Conservation (phyloP, 306 rosid species). For the Gleditsia sinensis region DNA sequence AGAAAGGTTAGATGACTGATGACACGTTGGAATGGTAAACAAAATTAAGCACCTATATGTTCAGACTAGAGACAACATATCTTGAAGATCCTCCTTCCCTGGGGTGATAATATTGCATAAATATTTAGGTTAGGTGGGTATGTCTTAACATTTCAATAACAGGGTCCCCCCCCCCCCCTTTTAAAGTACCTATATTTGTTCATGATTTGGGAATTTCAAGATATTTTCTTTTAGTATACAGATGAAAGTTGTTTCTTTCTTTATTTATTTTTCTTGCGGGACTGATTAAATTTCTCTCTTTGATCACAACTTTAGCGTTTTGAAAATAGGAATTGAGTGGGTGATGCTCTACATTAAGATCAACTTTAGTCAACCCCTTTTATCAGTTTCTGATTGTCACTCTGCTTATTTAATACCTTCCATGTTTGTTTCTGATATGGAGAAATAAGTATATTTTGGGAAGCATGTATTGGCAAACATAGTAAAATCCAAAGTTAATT, state of each 20-base stretch:
- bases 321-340: neutral
- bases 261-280: neutral
- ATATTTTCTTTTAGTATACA: neutral
- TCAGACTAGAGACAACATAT: neutral
- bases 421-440: neutral
- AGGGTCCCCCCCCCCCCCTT: neutral
- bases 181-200: neutral
- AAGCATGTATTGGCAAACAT: conserved; percentile 6
- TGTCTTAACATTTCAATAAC: neutral
- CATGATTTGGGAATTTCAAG: neutral
- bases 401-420: conserved; percentile 5
- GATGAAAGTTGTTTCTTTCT: neutral
- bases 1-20: neutral
- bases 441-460: neutral
- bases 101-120: neutral
- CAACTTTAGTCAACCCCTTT: neutral
- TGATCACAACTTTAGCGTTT: neutral
- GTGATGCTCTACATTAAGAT: neutral
- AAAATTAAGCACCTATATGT: neutral
- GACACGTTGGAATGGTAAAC: neutral
- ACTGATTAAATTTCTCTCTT: neutral
- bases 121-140: neutral
- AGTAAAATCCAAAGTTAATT: conserved; percentile 20
- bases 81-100: neutral
- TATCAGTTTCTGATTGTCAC: neutral